Base-by-base conservation (phyloP, 371 early-diverging fungal genomes). In the Rhizopus arrhizus region DNA sequence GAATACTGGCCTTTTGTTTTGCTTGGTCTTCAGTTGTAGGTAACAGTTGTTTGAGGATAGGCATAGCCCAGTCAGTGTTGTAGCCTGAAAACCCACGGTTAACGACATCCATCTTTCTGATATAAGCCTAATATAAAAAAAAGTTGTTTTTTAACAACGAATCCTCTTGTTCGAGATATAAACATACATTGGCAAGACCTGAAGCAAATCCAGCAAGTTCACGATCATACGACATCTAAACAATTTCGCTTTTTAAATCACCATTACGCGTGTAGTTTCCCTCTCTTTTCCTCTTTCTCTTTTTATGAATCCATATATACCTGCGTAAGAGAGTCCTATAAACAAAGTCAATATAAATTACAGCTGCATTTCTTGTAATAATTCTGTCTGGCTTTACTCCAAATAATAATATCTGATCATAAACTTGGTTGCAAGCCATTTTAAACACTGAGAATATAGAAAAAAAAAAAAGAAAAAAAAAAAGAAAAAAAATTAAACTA, bases 61-160 rank as follows among this genome's bases (percentile, higher is more conserved):
- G 77, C 13, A 83, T 61, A 1, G 80, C 82, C 85, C 89, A 88
- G 38, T 86, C 85, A 0, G 92, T 88, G 56, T 86, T 92, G 70
- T 86, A 92, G 4, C 94, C 91, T 8, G 88, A 83, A 67, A 82
- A 92, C 0, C 95, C 95, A 10, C 94, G 82, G 63, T 90, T 93
- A 32, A 92, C 58, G 0, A 95, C 78, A 56, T 93, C 93, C 5
- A 88, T 49, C 59, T 85, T 87, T n/a, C 94, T 83, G 36, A 82
- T 73, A 64, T 90, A 95, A 0, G 75, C 71, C 81, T 81, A 58
- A 3, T 7, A 46, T 4, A 29, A 35, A 34, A 50, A 9, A 7
- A 9, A 22, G 41, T 22, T 4, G 2, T n/a, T 59, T 13, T 34
- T 52, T 45, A 29, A 2, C 2, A 35, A 45, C 2, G 22, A 22